Conservation (phyloP, 2,329 filamentous ascomycete species). For the Monosporascus sp. region DNA sequence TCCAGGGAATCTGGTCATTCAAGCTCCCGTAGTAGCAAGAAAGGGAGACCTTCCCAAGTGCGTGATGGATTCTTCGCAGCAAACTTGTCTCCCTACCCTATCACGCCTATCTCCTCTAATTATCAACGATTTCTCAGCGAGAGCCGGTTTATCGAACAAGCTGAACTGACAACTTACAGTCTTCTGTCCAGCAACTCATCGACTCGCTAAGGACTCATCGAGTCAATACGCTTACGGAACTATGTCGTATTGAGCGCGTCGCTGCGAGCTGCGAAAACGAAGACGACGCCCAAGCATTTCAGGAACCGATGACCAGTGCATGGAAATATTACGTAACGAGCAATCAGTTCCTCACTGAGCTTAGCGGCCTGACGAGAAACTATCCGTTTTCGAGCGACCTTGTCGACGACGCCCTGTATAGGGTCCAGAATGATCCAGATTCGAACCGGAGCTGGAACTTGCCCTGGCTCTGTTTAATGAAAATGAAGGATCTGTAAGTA, state of each 20-base stretch:
- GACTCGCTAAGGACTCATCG: conserved; percentile 58
- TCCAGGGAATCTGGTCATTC: conserved; percentile 12
- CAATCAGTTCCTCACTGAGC: conserved; percentile 63
- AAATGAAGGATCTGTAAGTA: conserved; percentile 60
- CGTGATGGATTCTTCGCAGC: conserved; percentile 24
- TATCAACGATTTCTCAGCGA: background rate
- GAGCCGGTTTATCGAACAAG: background rate
- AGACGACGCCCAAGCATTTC: conserved; percentile 53
- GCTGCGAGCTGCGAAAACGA: conserved; percentile 53
- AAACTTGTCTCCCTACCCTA: conserved; percentile 4
- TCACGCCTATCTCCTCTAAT: background rate
- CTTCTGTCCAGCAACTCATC: conserved; percentile 47
- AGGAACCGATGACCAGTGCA: conserved; percentile 61
- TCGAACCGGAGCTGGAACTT: conserved; percentile 71
- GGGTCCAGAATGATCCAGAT: conserved; percentile 58
- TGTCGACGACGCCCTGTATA: conserved; percentile 57
- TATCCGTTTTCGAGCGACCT: conserved; percentile 64
- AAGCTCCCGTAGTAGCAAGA: conserved; percentile 21
- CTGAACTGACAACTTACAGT: conserved; percentile 14
- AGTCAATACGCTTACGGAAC: conserved; percentile 68
- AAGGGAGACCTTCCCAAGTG: conserved; percentile 23
- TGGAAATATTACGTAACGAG: conserved; percentile 69
- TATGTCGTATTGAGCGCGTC: conserved; percentile 64
- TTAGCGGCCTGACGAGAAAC: conserved; percentile 60
- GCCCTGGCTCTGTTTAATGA: conserved; percentile 65